These are phyloP conservation scores for Inga laurina DNA, from an alignment of 306 rosid species.

Conservation along the genomic window DNA sequence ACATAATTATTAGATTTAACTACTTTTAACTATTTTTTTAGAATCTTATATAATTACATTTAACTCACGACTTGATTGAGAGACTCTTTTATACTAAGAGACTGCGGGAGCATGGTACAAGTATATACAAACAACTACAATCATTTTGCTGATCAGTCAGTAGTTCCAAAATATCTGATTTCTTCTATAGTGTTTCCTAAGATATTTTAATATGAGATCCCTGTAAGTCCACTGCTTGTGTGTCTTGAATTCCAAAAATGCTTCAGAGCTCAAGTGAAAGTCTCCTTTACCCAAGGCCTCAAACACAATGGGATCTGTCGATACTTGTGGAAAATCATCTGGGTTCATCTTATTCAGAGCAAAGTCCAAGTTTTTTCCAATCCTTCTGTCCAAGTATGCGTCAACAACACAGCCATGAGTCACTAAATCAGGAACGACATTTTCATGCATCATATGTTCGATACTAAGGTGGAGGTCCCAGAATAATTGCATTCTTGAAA, in stretches of 20 bases:
- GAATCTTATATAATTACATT: too few relatives aligned
- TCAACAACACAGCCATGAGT: slow-evolving; percentile 92
- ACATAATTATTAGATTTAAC: too few relatives aligned
- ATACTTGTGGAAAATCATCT: slow-evolving; percentile 50
- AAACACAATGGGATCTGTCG: slow-evolving; percentile 75
- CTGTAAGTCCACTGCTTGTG: slow-evolving; percentile 65
- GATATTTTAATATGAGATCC: slow-evolving; percentile 51
- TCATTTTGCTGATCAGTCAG: slow-evolving; percentile 31
- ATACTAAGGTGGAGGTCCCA: slow-evolving; percentile 97
- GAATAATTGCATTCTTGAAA: slow-evolving; percentile 84
- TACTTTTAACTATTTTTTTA: too few relatives aligned
- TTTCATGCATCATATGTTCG: slow-evolving; percentile 76
- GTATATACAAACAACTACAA: background rate
- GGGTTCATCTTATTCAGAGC: slow-evolving; percentile 61
- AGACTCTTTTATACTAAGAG: too few relatives aligned
- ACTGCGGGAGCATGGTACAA: too few relatives aligned
- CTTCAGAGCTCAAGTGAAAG: slow-evolving; percentile 79
- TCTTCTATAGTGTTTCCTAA: slow-evolving; percentile 64
- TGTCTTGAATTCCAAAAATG: slow-evolving; percentile 62
- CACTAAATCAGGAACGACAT: slow-evolving; percentile 77
- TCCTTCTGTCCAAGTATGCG: slow-evolving; percentile 70
- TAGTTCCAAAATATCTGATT: slow-evolving; percentile 88
- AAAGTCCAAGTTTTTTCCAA: slow-evolving; percentile 78
- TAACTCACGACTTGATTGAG: too few relatives aligned
- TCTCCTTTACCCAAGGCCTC: slow-evolving; percentile 94